phyloP scores from a whole-genome alignment of 257 asterid species.

The Gentiana dahurica region DNA sequence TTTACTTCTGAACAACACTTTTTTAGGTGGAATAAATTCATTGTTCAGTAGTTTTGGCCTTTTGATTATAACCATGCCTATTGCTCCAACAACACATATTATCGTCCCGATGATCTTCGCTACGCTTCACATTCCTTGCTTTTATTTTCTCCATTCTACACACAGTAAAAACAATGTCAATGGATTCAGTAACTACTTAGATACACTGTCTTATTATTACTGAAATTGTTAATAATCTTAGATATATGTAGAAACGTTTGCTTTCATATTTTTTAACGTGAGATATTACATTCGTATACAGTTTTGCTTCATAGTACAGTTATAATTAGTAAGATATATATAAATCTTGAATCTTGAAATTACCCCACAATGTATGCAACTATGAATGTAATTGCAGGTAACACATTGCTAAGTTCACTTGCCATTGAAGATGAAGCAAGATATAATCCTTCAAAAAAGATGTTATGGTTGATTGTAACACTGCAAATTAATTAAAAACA shows the following conservation, averaged over 20 bases:
- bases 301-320: too few relatives aligned
- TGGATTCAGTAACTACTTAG: too few relatives aligned
- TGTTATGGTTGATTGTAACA: constrained; percentile 29
- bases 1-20: constrained; percentile 19
- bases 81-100: constrained; percentile 53
- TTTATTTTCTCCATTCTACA: constrained; percentile 46
- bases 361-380: constrained; percentile 32
- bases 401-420: constrained; percentile 28
- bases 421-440: constrained; percentile 37
- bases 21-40: constrained; percentile 19
- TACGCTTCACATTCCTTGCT: constrained; percentile 34
- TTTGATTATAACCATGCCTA: constrained; percentile 47
- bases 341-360: background rate
- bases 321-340: too few relatives aligned
- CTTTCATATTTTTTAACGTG: too few relatives aligned
- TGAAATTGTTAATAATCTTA: too few relatives aligned
- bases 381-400: constrained; percentile 32
- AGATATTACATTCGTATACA: too few relatives aligned
- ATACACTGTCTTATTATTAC: too few relatives aligned
- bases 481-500: constrained; percentile 10
- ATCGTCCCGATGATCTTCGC: constrained; percentile 48
- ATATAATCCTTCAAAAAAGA: constrained; percentile 30
- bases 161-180: too few relatives aligned
- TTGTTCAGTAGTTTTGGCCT: constrained; percentile 60
- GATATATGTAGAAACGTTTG: too few relatives aligned